Percentiles rank a stretch among this genome's conserved stretches.
These are phyloP conservation scores for Physcomitrellopsis africana DNA, from an alignment of 225 moss, liverwort and hornwort species.

Conservation along the genomic window DNA sequence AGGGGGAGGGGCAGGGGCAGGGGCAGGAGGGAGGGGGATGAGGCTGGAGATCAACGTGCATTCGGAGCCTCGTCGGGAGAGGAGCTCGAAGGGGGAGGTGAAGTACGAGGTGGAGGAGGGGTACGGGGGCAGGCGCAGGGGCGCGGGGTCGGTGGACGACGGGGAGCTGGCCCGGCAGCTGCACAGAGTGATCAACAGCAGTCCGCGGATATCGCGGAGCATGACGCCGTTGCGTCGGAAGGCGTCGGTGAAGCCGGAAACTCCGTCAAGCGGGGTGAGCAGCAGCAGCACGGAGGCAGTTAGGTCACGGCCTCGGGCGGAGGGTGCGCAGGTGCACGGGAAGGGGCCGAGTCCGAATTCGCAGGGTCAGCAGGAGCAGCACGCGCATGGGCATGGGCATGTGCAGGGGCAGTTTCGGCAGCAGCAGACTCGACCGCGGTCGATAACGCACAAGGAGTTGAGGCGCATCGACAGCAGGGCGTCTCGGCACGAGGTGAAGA, in stretches of 20 bases:
- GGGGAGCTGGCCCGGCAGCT: conserved; percentile 92
- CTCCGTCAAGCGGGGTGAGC: conserved; percentile 64
- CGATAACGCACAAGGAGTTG: conserved; percentile 70
- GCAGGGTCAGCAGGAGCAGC: conserved; percentile 43
- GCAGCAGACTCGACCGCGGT: conserved; percentile 80
- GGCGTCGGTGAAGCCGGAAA: conserved; percentile 49
- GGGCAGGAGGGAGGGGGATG: conserved; percentile 19
- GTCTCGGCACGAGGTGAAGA: conserved; percentile 61
- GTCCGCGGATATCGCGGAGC: conserved; percentile 83
- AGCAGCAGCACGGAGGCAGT: conserved; percentile 61
- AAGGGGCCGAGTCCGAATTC: too few species aligned
- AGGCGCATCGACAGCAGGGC: conserved; percentile 69
- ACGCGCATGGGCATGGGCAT: conserved; percentile 39
- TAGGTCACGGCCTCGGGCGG: conserved; percentile 58
- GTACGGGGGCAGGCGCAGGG: conserved; percentile 27
- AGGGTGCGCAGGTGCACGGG: neutral
- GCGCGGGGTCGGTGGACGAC: conserved; percentile 61
- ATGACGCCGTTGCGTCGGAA: conserved; percentile 72
- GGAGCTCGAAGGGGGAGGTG: conserved; percentile 44
- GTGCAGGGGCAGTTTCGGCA: conserved; percentile 48
- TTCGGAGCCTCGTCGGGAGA: conserved; percentile 52
- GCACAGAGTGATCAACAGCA: conserved; percentile 92
- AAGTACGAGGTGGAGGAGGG: neutral
- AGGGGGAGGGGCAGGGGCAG: conserved; percentile 11
- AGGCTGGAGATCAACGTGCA: conserved; percentile 61